A percentile compares a stretch with the other conserved stretches of the same genome.
These are phyloP conservation scores for Microdochium nivale DNA, from an alignment of 2,329 filamentous ascomycete genomes.

Conservation along the genomic window DNA sequence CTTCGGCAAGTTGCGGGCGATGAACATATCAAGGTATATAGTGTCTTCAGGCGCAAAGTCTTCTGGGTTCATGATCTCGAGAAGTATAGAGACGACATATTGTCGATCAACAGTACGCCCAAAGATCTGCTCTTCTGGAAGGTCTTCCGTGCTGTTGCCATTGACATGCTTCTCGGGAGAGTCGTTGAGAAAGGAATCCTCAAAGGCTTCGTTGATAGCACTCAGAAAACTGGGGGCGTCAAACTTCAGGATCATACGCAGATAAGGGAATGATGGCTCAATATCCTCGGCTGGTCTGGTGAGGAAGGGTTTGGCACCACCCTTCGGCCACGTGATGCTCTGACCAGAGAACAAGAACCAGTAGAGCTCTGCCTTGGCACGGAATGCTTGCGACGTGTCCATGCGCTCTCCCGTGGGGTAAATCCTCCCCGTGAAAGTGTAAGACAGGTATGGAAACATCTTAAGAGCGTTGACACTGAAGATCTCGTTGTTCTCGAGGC, in stretches of 20 bases:
- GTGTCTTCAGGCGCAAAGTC: constrained; percentile 75
- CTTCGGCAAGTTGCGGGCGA: constrained; percentile 90
- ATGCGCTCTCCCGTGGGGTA: constrained; percentile 80
- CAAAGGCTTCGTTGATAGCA: constrained; percentile 93
- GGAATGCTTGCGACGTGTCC: constrained; percentile 60
- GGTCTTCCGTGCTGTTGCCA: constrained; percentile 38
- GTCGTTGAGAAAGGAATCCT: constrained; percentile 88
- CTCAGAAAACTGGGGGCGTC: constrained; percentile 90
- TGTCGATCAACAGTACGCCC: constrained; percentile 76
- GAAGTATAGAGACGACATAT: constrained; percentile 81
- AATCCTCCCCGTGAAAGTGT: constrained; percentile 78
- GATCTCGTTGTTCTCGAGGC: constrained; percentile 49
- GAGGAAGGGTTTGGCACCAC: constrained; percentile 48
- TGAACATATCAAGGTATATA: constrained; percentile 97
- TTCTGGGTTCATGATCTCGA: constrained; percentile 77
- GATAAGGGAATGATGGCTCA: constrained; percentile 75
- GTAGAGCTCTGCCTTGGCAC: constrained; percentile 83
- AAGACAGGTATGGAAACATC: constrained; percentile 90
- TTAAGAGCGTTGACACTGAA: constrained; percentile 71
- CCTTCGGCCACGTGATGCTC: constrained; percentile 65
- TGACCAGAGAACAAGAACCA: constrained; percentile 88
- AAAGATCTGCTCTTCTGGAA: constrained; percentile 58
- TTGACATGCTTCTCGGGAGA: constrained; percentile 54
- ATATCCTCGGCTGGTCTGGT: constrained; percentile 46
- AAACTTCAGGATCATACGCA: constrained; percentile 77